Evolutionary conservation across 306 rosid genomes (phyloP), one percentile per base, ranked within the genome.

Genomic region (Corylus avellana): DNA sequence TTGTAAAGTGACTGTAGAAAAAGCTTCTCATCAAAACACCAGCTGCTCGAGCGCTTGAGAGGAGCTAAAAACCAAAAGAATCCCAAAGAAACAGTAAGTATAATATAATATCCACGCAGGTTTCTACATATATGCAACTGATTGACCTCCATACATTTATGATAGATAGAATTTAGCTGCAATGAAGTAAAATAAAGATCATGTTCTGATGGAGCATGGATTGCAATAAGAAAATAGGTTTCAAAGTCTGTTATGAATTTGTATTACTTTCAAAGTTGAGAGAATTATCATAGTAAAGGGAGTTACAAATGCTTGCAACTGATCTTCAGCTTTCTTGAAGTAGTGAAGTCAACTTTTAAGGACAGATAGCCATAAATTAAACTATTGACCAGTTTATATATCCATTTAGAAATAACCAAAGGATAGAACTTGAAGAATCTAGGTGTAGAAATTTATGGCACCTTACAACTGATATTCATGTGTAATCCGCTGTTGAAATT

Each of bases 1-100:
- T 91, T 91, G 89, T 92, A 89, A 75, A 95, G 97, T 22, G 97
- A 91, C 81, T 85, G 97, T 54, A 92, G 82, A 29, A 95, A 91
- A 74, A 90, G 91, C 78, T 82, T 95, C 83, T 92, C 98, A 82
- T 95, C 97, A 76, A 92, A 90, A 81, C 94, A 88, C 94, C 94
- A 87, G 85, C 83, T 86, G 71, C 85, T 85, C 18, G 88, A 29
- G 58, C 86, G 92, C 85, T 88, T 88, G 72, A 82, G 70, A 66
- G 90, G 73, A 82, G 83, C 97, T 94, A 92, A 81, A 86, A 76
- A 77, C 37, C 2, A 25, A 75, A 70, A 67, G 56, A 78, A 77
- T 79, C 53, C 64, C 46, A 63, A 8, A 74, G 12, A 78, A 72
- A 42, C 57, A 79, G 54, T 74, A 42, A 80, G 84, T 76, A 81